Conservation (phyloP, 2,329 filamentous ascomycete genomes). For the Calonectria hawksworthii region DNA sequence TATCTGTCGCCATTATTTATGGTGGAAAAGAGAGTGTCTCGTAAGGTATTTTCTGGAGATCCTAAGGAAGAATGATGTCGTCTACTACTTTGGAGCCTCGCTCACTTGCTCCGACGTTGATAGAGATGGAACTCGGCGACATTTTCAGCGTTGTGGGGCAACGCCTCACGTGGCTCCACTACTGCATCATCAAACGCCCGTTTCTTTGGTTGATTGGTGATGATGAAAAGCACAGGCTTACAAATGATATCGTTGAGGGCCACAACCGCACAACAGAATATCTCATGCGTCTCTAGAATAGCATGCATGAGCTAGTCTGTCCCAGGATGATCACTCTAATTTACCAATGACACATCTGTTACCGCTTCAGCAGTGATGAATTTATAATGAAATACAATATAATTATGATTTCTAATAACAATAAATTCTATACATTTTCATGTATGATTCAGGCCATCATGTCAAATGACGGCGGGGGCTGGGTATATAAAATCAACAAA, state of each 20-base stretch:
- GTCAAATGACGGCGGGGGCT: not conserved
- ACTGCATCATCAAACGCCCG: not conserved
- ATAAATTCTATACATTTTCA: not conserved
- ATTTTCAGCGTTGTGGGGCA: not conserved
- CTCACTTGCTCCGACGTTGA: not conserved
- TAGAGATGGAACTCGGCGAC: not conserved
- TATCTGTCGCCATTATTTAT: not conserved
- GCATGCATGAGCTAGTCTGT: no score
- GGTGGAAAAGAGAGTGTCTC: not conserved
- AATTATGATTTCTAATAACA: not conserved
- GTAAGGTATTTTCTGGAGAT: not conserved
- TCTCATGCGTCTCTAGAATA: no score
- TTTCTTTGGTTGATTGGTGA: not conserved
- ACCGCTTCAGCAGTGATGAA: no score
- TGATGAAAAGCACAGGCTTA: not conserved
- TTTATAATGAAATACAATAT: not conserved
- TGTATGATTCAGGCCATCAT: rapidly evolving
- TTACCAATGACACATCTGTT: no score
- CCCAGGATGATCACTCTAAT: no score
- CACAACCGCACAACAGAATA: no score
- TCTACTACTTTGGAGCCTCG: not conserved
- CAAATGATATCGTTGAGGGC: no score
- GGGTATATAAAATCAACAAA: not conserved
- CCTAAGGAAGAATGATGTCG: not conserved
- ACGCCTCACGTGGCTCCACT: not conserved